Evolutionary conservation across 73 alveolate species (phyloP).

Genomic region (Uronychia binucleata): DNA sequence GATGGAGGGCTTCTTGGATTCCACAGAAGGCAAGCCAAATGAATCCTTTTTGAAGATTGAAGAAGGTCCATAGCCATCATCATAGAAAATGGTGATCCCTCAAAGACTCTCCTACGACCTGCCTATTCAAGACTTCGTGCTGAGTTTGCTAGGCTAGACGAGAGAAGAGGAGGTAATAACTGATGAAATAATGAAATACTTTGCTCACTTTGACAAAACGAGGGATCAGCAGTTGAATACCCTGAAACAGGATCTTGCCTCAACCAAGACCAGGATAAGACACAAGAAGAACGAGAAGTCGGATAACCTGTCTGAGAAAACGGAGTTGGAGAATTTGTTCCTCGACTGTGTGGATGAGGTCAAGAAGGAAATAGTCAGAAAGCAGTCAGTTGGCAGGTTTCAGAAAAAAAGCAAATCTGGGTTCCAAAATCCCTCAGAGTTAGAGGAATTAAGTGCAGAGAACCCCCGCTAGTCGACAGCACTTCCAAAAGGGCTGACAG

Average conservation of each 20-base stretch:
- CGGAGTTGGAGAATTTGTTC: conserved; percentile 44
- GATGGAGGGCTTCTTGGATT: not conserved
- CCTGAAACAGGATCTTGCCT: conserved; percentile 3
- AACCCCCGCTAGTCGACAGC: not conserved
- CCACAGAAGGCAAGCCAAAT: not conserved
- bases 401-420: not conserved
- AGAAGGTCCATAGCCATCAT: not conserved
- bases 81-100: not conserved
- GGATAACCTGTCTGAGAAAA: conserved; percentile 17
- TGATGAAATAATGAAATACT: conserved; percentile 15
- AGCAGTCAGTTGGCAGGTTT: conserved; percentile 5
- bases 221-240: conserved; percentile 18
- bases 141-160: conserved; percentile 11
- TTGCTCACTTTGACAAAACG: conserved; percentile 25
- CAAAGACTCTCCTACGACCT: conserved; percentile 13
- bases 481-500: not conserved
- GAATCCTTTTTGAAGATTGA: not conserved
- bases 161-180: conserved; percentile 24
- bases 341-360: conserved; percentile 45
- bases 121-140: conserved; percentile 30
- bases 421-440: conserved; percentile 11
- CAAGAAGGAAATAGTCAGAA: conserved; percentile 23
- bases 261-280: conserved; percentile 5
- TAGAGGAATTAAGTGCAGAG: conserved; percentile 10
- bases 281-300: conserved; percentile 9